These are phyloP conservation scores for Euphrasia arctica DNA, from an alignment of 305 asterid species.

Conservation along the genomic window DNA sequence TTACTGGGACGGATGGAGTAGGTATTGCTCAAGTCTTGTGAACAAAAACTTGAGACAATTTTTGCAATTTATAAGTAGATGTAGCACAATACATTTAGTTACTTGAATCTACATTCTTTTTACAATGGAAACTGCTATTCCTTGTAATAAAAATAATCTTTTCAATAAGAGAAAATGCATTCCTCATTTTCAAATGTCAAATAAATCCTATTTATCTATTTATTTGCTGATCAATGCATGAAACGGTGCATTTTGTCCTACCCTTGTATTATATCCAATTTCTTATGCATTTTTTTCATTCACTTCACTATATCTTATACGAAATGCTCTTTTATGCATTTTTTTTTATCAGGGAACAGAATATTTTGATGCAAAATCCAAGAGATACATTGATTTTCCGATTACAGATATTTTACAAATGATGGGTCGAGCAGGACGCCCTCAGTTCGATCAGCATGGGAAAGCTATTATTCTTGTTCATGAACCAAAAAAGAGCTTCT, in stretches of 20 bases:
- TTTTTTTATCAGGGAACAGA: conserved; percentile 82
- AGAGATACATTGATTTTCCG: conserved; percentile 96
- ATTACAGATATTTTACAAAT: conserved; percentile 95
- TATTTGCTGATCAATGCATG: conserved; percentile 9
- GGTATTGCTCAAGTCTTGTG: not conserved
- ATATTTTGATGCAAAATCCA: conserved; percentile 86
- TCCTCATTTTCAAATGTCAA: not conserved
- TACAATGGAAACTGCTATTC: too few relatives aligned
- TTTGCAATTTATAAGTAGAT: not conserved
- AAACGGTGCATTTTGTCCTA: not conserved
- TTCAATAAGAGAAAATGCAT: not conserved
- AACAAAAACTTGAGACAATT: not conserved
- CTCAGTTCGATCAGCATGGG: conserved; percentile 98
- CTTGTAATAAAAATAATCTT: not conserved
- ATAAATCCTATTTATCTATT: not conserved
- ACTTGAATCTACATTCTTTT: too few relatives aligned
- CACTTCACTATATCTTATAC: conserved; percentile 13
- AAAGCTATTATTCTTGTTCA: conserved; percentile 99
- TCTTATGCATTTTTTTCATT: conserved; percentile 2
- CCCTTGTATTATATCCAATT: conserved; percentile 7
- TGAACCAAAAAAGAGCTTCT: conserved; percentile 98
- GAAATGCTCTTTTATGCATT: conserved; percentile 6
- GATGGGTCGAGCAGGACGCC: conserved; percentile 99
- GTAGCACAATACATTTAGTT: too few relatives aligned
- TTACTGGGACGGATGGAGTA: not conserved